Conservation (phyloP, 1,284 basidiomycete species). For the Naganishia sp. region DNA sequence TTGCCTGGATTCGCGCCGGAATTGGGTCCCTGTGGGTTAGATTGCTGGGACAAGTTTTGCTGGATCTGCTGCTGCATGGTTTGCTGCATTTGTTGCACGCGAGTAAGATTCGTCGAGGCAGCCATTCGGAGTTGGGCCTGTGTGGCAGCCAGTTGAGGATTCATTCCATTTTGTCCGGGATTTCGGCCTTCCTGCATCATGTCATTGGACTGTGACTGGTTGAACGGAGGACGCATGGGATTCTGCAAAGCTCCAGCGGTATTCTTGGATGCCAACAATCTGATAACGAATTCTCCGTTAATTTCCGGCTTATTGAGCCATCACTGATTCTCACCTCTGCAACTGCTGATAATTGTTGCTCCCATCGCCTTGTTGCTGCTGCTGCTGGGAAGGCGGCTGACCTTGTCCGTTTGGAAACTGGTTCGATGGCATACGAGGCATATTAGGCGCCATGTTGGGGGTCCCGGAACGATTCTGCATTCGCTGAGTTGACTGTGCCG, state of each 20-base stretch:
- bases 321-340: constrained; percentile 9
- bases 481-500: constrained; percentile 8
- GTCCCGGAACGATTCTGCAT: constrained; percentile 16
- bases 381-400: constrained; percentile 12
- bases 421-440: constrained; percentile 5
- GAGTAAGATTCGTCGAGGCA: constrained; percentile 12
- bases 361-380: constrained; percentile 21
- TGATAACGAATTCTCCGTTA: neutral
- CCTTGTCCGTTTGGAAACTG: constrained; percentile 2
- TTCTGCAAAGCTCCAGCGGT: constrained; percentile 13
- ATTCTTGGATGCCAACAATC: constrained; percentile 22
- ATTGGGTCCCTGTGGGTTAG: constrained; percentile 9
- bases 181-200: constrained; percentile 14
- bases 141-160: constrained; percentile 19
- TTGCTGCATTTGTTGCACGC: constrained; percentile 26
- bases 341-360: constrained; percentile 22
- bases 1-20: constrained; percentile 11
- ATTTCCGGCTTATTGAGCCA: neutral
- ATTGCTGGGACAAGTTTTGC: constrained; percentile 28
- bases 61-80: constrained; percentile 29
- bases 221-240: constrained; percentile 24
- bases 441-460: constrained; percentile 3
- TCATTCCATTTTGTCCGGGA: constrained; percentile 14
- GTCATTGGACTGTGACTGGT: constrained; percentile 6
- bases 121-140: constrained; percentile 12